Base-by-base conservation (phyloP, 257 asterid species). In the Solanum etuberosum region DNA sequence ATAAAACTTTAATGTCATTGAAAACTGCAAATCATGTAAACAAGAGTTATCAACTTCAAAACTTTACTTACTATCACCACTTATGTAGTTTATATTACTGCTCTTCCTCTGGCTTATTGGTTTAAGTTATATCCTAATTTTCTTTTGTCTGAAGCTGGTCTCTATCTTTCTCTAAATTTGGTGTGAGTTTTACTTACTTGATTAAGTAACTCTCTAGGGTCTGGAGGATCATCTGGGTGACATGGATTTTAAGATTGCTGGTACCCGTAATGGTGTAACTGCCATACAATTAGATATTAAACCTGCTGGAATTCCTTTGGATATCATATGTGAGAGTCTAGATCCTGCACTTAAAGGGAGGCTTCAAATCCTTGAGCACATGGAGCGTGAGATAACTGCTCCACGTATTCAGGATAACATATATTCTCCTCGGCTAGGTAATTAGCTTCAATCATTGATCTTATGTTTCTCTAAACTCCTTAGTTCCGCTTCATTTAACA, bases 221-320 rank as follows among this genome's bases (percentile, higher is more conserved):
- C 91, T 97, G 94, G 99, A 97, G 91, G 99, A 97, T 94, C 99
- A 97, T 91, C 89, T 97, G 78, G 99, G 99, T 88, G 99, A 97
- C 88, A 97, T 97, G 97, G 99, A 97, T 94, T 97, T 97, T 90
- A 97, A 97, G 91, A 93, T 97, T 90, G 95, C 99, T 87, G 99
- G 99, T 88, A 97, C 99, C 63, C 95, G 96, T 82, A 92, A 92
- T 88, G 99, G 99, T 87, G 72, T 97, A 84, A 97, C 99, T 13
- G 94, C 99, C 48, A 97, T 97, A 88, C 99, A 97, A 93, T 90
- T 97, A 92, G 99, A 95, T 88, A 97, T 97, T 89, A 97, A 97
- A 87, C 99, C 98, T 87, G 98, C 99, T 46, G 99, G 99, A 83
- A 96, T 97, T 80, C 99, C 99, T 34, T 90, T 97, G 86, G 99